These are phyloP conservation scores for Eucalyptus curtisii DNA, from an alignment of 345 rosid genomes.

Conservation along the genomic window DNA sequence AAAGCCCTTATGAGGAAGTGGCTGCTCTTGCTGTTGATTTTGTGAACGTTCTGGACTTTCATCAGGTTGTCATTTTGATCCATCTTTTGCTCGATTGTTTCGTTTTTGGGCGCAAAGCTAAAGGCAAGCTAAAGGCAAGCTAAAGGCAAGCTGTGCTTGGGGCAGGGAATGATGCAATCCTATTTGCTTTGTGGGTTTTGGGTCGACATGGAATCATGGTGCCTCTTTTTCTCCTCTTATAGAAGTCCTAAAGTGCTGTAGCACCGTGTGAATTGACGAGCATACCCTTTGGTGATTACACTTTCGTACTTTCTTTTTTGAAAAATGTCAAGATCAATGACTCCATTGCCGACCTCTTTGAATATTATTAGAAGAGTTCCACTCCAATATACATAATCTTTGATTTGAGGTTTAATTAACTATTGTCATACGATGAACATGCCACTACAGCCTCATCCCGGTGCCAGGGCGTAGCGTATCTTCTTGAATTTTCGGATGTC, in stretches of 20 bases:
- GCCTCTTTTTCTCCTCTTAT: not conserved
- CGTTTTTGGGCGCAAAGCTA: not conserved
- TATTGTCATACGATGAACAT: not conserved
- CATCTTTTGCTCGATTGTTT: not conserved
- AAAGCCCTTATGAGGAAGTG: constrained; percentile 3
- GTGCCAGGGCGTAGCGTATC: not conserved
- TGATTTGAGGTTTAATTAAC: not conserved
- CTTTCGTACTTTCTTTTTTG: not conserved
- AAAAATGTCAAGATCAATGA: not conserved
- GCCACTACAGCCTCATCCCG: not conserved
- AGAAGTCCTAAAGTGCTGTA: not conserved
- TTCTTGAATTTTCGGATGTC: not conserved
- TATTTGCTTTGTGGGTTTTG: not conserved
- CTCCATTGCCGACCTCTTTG: not conserved
- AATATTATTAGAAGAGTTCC: not conserved
- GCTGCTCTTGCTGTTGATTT: not conserved
- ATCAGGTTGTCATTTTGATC: not conserved
- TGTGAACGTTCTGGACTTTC: not conserved
- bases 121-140: too few relatives aligned
- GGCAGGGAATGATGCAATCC: not conserved
- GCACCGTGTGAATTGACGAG: not conserved
- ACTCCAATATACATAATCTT: not conserved
- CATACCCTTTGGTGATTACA: not conserved
- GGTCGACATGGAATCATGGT: not conserved
- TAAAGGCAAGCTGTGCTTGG: not conserved